These are phyloP conservation scores for Globisporangium spinosum DNA, from an alignment of 352 stramenopile genomes.

Conservation along the genomic window DNA sequence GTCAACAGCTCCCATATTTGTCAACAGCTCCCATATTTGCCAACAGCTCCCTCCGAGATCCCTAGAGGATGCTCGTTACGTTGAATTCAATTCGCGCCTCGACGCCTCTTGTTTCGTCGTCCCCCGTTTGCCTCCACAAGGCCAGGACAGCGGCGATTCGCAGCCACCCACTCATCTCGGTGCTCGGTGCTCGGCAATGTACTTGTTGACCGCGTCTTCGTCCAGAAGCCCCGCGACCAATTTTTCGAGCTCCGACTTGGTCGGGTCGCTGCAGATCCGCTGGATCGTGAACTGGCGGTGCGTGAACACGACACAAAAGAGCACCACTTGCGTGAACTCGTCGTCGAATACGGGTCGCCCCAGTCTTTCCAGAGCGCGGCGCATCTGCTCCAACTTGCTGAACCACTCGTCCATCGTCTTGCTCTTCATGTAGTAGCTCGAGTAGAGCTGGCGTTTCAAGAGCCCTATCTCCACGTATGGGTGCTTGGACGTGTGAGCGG, in stretches of 20 bases:
- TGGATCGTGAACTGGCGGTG: neutral
- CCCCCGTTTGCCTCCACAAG: neutral
- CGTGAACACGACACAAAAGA: neutral
- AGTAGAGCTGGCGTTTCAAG: neutral
- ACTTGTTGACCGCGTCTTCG: neutral
- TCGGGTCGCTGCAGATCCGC: neutral
- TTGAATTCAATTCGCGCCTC: neutral
- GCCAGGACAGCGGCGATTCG: neutral
- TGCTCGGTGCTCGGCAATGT: neutral
- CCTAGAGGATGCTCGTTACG: neutral
- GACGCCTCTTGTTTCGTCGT: neutral
- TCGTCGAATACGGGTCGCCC: neutral
- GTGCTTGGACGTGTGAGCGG: neutral
- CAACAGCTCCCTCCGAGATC: neutral
- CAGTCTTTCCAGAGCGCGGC: neutral
- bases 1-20: neutral
- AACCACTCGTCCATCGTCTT: neutral
- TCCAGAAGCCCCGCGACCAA: neutral
- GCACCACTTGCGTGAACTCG: neutral
- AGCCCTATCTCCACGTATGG: neutral
- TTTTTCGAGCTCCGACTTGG: neutral
- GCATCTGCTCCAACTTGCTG: neutral
- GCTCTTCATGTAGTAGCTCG: constrained; percentile 3
- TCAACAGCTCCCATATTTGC: neutral
- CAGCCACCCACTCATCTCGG: neutral